Conservation (phyloP, 1,139 yeast genomes). For the Hemisphaericaspora subhashii region DNA sequence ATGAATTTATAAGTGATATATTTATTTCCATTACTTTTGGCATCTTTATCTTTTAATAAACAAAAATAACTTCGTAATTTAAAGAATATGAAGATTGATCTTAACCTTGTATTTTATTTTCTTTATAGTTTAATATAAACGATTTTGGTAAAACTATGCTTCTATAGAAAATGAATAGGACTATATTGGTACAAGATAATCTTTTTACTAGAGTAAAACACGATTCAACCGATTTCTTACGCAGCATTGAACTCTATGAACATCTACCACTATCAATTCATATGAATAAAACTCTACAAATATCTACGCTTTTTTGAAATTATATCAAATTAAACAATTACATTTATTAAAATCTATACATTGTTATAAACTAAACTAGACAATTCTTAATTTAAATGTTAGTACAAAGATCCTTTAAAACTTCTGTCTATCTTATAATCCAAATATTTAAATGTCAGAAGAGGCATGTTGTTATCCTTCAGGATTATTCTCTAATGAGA, state of each 20-base stretch:
- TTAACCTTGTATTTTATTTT: conserved; percentile 7
- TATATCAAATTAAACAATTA: background rate
- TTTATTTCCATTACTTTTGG: conserved; percentile 6
- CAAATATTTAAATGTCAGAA: conserved; percentile 19
- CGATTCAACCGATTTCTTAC: too few species aligned
- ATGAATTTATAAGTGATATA: conserved; percentile 16
- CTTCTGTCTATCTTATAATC: background rate
- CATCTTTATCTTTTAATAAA: conserved; percentile 5
- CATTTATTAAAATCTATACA: too few species aligned
- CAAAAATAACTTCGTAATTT: conserved; percentile 3
- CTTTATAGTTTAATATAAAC: conserved; percentile 5
- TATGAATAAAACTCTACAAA: background rate
- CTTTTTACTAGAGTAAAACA: too few species aligned
- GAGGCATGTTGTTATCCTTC: conserved; percentile 45
- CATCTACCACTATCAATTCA: too few species aligned
- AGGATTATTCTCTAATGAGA: conserved; percentile 14
- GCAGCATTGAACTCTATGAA: too few species aligned
- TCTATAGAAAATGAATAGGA: too few species aligned
- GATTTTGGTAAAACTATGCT: conserved; percentile 1
- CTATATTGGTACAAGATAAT: too few species aligned
- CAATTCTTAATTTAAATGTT: too few species aligned
- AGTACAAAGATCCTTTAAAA: too few species aligned
- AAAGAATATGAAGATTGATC: conserved; percentile 2
- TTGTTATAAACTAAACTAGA: too few species aligned
- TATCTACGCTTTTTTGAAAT: background rate